Conservation (phyloP, 2,329 filamentous ascomycete species). For the Xylariaceae sp. region DNA sequence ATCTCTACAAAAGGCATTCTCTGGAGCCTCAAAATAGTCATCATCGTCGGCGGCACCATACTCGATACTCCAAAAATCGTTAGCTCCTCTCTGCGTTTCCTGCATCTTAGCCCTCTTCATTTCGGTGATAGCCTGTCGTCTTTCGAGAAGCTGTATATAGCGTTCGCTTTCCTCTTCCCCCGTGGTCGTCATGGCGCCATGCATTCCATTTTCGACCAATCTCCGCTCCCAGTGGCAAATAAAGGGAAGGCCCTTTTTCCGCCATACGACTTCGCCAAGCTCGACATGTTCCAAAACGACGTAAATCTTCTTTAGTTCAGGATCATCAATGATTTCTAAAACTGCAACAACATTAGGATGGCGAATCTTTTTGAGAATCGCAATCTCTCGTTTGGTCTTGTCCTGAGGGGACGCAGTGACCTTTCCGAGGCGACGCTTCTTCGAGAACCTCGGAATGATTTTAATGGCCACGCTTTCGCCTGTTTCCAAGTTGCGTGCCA, state of each 20-base stretch:
- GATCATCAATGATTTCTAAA: conserved; percentile 95
- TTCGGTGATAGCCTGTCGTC: conserved; percentile 53
- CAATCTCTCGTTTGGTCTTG: conserved; percentile 92
- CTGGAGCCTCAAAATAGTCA: conserved; percentile 36
- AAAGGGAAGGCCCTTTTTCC: conserved; percentile 78
- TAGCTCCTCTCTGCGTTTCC: conserved; percentile 45
- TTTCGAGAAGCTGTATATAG: conserved; percentile 54
- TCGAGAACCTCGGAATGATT: conserved; percentile 94
- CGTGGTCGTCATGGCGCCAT: conserved; percentile 51
- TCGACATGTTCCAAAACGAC: conserved; percentile 95
- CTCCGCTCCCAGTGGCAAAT: conserved; percentile 78
- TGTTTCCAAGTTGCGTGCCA: conserved; percentile 74
- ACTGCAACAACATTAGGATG: conserved; percentile 96
- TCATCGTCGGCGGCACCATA: conserved; percentile 59
- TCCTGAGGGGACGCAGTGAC: conserved; percentile 64
- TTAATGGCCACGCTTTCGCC: conserved; percentile 89
- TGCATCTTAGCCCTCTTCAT: conserved; percentile 52
- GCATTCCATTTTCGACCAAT: conserved; percentile 68
- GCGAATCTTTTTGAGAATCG: conserved; percentile 95
- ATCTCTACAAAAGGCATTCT: conserved; percentile 23
- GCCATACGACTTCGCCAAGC: conserved; percentile 89
- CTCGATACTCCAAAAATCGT: conserved; percentile 79
- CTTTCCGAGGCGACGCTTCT: conserved; percentile 84
- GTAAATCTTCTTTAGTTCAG: conserved; percentile 94
- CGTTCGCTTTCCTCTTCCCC: conserved; percentile 51